A percentile compares a stretch with the other conserved stretches of the same genome.
Evolutionary conservation across 306 rosid genomes (phyloP).

Genomic region (Cercis canadensis): DNA sequence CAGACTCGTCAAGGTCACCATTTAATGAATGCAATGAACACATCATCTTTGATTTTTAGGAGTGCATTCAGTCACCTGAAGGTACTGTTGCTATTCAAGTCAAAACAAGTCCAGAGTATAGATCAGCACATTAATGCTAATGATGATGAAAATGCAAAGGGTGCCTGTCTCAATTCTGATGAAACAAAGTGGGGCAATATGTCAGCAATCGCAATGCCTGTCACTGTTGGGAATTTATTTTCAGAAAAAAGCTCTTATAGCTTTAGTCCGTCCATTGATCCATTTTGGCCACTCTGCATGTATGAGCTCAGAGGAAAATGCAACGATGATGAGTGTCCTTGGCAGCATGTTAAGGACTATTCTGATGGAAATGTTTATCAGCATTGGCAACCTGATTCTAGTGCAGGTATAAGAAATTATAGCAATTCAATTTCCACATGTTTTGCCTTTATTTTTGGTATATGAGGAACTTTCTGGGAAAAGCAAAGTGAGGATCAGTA

Average conservation of each 20-base stretch:
- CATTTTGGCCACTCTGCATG: slow-evolving; percentile 94
- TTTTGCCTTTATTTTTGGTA: slow-evolving; percentile 33
- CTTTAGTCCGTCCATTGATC: slow-evolving; percentile 67
- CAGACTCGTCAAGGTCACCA: slow-evolving; percentile 44
- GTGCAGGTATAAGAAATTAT: slow-evolving; percentile 64
- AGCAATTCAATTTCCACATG: slow-evolving; percentile 18
- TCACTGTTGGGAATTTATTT: slow-evolving; percentile 45
- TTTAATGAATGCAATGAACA: slow-evolving; percentile 37
- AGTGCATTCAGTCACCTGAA: slow-evolving; percentile 75
- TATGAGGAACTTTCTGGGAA: slow-evolving; percentile 9
- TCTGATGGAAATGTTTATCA: slow-evolving; percentile 41
- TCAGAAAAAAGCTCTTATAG: slow-evolving; percentile 69
- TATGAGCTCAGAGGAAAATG: slow-evolving; percentile 98
- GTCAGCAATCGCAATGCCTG: slow-evolving; percentile 41
- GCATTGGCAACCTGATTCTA: slow-evolving; percentile 49
- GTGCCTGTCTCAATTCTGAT: slow-evolving; percentile 42
- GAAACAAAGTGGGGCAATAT: slow-evolving; percentile 43
- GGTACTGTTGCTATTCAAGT: slow-evolving; percentile 41
- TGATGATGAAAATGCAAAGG: slow-evolving; percentile 42
- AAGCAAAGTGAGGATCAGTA: not conserved
- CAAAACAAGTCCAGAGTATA: slow-evolving; percentile 45
- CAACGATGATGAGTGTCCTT: slow-evolving; percentile 96
- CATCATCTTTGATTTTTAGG: slow-evolving; percentile 55
- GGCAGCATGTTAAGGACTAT: slow-evolving; percentile 90
- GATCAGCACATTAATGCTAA: slow-evolving; percentile 35